Evolutionary conservation across 441 rosid genomes (phyloP), one percentile per base, ranked within the genome.

Genomic region (Capsella rubella): DNA sequence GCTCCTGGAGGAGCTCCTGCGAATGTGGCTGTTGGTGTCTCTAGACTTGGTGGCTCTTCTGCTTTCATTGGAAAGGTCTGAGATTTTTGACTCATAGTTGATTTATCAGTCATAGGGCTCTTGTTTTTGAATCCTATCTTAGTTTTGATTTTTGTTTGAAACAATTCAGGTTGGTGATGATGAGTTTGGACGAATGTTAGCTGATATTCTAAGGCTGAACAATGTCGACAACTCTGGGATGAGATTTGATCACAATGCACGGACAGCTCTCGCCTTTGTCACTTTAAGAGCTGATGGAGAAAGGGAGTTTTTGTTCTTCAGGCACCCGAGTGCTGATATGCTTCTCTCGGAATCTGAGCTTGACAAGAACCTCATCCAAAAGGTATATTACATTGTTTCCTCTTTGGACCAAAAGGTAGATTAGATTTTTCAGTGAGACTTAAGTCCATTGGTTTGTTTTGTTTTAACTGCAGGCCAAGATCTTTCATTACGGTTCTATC

Each of bases 1-100:
- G 97, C 99, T 81, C 89, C 99, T 35, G 99, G 99, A 7, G 99
- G 99, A 43, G 99, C 99, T 78, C 99, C 99, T 67, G 99, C 99
- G 13, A 93, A 95, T 74, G 99, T 95, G 66, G 98, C 99, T 28
- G 99, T 95, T 78, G 91, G 94, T 54, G 76, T 95, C 59, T 84
- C 99, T 31, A 87, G 88, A 80, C 82, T 95, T 67, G 99, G 97
- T 72, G 98, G 99, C 79, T 85, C 96, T 39, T 86, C 99, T 32
- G 99, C 97, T 79, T 95, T 93, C 76, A 76, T 95, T 3, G 99
- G 99, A 80, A 95, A 95, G 99, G 99, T 95, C 27, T 34, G 67
- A 73, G 53, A 14, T 82, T 39, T 63, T 28, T 29, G 8, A 5
- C 1, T 42, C 25, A 21, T 5, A 12, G 5, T 32, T 69, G 43